Evolutionary conservation across 768 basidiomycete species (phyloP), one percentile per base, ranked within the genome.

Genomic region (Pisolithus albus): DNA sequence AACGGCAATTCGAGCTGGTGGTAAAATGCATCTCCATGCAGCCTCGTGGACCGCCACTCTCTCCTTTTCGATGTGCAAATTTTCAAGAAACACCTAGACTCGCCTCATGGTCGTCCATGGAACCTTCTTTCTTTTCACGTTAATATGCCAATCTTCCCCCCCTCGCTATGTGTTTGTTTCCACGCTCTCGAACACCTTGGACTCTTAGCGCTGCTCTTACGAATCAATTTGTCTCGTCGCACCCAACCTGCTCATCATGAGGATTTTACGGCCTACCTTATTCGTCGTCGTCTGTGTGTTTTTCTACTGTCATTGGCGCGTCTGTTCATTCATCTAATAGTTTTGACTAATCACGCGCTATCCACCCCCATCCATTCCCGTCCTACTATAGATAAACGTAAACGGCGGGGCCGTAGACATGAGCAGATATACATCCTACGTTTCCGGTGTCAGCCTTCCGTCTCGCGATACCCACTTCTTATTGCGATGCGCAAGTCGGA

Each of bases 151-250:
- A 51, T 34, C 49, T 50, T 26, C 49, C 56, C 49, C 53, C 49
- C 47, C 55, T 56, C 36, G 59, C 51, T 58, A 56, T 57, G 57
- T 60, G 15, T 59, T 59, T 60, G 47, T 55, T 53, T 54, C 54
- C 54, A 30, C 54, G 62, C 60, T 63, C 52, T 64, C 62, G 61
- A 64, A 69, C 63, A 61, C 24, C 58, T 62, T 66, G 71, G 69
- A 76, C 70, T 70, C 57, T 64, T 45, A 76, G 79, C 78, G 79
- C 82, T 83, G 79, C 82, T 83, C 79, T 80, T 77, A 74, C 69
- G 62, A 73, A 68, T 71, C 70, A 71, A 73, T 73, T 73, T 71
- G 75, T 79, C 78, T 75, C 75, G 75, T 76, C 75, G 71, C 70
- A 47, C 18, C 30, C 30, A 72, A 23, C 65, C 71, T 71, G 71